Conservation (phyloP, 1,284 basidiomycete species). For the Dichomitus squalens region DNA sequence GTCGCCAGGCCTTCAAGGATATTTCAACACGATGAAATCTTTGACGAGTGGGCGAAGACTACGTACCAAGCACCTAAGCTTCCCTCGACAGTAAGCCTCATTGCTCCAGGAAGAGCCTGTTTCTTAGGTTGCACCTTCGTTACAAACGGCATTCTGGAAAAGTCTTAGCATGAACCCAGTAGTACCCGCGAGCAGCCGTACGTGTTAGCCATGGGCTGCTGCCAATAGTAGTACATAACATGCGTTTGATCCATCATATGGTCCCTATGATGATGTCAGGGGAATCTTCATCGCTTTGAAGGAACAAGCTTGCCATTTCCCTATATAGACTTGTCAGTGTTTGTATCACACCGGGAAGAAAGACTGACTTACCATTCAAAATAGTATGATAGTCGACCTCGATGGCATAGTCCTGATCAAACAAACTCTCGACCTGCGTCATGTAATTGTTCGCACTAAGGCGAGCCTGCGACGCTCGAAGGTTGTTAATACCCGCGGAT, state of each 20-base stretch:
- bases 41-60: slow-evolving; percentile 6
- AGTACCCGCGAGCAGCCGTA: slow-evolving; percentile 28
- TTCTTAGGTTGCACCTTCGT: slow-evolving; percentile 59
- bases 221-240: slow-evolving; percentile 70
- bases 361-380: slow-evolving; percentile 53
- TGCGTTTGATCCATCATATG: slow-evolving; percentile 73
- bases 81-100: slow-evolving; percentile 65
- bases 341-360: not conserved
- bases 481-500: slow-evolving; percentile 59
- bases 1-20: slow-evolving; percentile 55
- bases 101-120: slow-evolving; percentile 57
- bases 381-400: slow-evolving; percentile 60
- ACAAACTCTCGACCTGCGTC: slow-evolving; percentile 54
- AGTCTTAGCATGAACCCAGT: not conserved
- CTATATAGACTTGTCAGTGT: slow-evolving; percentile 27
- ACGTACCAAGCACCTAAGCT: slow-evolving; percentile 58
- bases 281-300: not conserved
- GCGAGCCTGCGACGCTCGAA: slow-evolving; percentile 65
- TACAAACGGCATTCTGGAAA: slow-evolving; percentile 54
- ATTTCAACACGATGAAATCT: not conserved
- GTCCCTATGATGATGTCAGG: slow-evolving; percentile 20
- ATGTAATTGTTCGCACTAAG: slow-evolving; percentile 62
- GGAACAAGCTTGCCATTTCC: slow-evolving; percentile 45
- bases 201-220: slow-evolving; percentile 67
- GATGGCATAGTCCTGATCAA: slow-evolving; percentile 60